Base-by-base conservation (phyloP, 164 flowering plant genomes). In the Sedum album region DNA sequence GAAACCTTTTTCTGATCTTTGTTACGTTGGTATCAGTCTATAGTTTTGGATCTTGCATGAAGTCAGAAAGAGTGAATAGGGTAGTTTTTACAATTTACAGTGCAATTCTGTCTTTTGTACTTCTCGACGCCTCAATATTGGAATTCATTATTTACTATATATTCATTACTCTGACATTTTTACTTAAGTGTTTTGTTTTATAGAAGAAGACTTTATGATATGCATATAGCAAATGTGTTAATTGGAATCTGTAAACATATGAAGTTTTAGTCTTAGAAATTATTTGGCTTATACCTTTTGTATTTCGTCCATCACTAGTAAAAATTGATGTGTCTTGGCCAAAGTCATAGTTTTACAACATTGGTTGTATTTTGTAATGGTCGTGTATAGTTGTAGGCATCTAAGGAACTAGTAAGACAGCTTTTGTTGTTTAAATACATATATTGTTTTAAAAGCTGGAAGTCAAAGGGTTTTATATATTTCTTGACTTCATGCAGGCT, bases 401-500 rank as follows among this genome's bases (percentile, higher is more conserved):
- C n/a, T n/a, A n/a, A n/a, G n/a, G 18, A 17, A 5, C 5, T 17
- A 14, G 15, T 44, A 15, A 14, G 62, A 18, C 1, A 26, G 62
- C 28, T 20, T 57, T 57, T 5, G 21, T n/a, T 11, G 18, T 14
- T 11, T 6, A 13, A 51, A 21, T 21, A n/a, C 57, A 23, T n/a
- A n/a, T n/a, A n/a, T n/a, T n/a, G n/a, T n/a, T n/a, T n/a, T n/a
- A n/a, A n/a, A n/a, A n/a, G n/a, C n/a, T n/a, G n/a, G n/a, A n/a
- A n/a, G n/a, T n/a, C n/a, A n/a, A n/a, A 51, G 28, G 53, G 6
- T 21, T 0, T 31, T 62, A 31, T 25, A 60, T 60, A n/a, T 65
- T 21, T 65, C 46, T 23, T 66, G 68, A 42, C n/a, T 64, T 14
- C 13, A 35, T 65, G 68, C 76, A 94, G 98, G 93, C 97, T 69